Base-by-base conservation (phyloP, 768 basidiomycete species). In the Lactarius psammicola region DNA sequence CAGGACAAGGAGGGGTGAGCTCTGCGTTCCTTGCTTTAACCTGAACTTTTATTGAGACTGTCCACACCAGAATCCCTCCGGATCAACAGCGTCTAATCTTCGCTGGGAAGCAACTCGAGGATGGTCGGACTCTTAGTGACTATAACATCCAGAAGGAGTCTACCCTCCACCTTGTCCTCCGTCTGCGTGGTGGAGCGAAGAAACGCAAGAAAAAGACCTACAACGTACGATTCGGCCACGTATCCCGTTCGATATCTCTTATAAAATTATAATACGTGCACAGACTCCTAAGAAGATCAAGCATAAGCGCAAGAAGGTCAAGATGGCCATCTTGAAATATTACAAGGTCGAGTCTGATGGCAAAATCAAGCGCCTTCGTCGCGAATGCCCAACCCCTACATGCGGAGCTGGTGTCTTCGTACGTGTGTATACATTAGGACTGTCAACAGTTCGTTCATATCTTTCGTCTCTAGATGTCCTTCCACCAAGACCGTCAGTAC, bases 161-260 rank as follows among this genome's bases (percentile, higher is more conserved):
- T 36, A 98, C 96, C 68, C 90, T 99, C 66, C 96, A 98, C 80
- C 79, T 98, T 71, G 96, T 98, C 70, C 88, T 98, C 73, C 91
- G 97, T 74, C 91, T 99, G 60, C 93, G 95, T 80, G 97, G 97
- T 85, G 97, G 97, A 86, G 94, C 88, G 72, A 98, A 98, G 89
- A 98, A 98, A 88, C 89, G 96, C 79, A 98, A 98, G 89, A 99
- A 98, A 86, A 98, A 98, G 87, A 95, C 94, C 62, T 98, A 98
- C 90, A 95, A 88, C 82, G 92, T 94, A 57, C 58, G 89, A 81
- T 2, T 31, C n/a, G 1, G 7, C 36, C 13, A 2, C 13, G 11
- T 26, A 15, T 15, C 13, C 6, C 26, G 26, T 51, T 28, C 26
- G 23, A 28, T 28, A 7, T 26, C 26, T 51, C 49, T 28, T 13